Conservation (phyloP, 495 filamentous ascomycete species). For the Penicillium psychrofluorescens region DNA sequence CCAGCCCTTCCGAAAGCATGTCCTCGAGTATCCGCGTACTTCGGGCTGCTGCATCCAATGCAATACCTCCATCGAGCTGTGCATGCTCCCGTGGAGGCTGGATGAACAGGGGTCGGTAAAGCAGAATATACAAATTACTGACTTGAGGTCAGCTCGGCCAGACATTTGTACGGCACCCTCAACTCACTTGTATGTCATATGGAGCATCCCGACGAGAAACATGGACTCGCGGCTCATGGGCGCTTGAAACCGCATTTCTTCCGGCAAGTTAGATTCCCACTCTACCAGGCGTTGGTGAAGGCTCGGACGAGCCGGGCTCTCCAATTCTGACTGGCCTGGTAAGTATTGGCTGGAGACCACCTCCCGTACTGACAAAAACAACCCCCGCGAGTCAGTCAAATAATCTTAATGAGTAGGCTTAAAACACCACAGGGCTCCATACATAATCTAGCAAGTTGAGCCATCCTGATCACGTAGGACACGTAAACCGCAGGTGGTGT, state of each 20-base stretch:
- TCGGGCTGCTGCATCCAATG: constrained; percentile 35
- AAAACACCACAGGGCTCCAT: constrained; percentile 1
- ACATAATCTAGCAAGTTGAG: constrained; percentile 32
- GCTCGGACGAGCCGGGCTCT: constrained; percentile 16
- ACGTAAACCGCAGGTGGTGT: constrained; percentile 22
- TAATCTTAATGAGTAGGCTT: neutral
- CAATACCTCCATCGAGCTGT: constrained; percentile 22
- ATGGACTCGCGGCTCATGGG: constrained; percentile 17
- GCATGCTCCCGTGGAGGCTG: constrained; percentile 17
- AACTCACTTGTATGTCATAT: constrained; percentile 38
- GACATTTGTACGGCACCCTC: too few species aligned
- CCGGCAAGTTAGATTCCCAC: constrained; percentile 30
- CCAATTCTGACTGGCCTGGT: constrained; percentile 22
- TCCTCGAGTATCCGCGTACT: constrained; percentile 40
- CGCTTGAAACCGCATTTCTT: constrained; percentile 23
- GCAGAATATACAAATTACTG: constrained; percentile 34
- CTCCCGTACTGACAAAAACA: constrained; percentile 22
- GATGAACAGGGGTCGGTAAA: constrained; percentile 31
- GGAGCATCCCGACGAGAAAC: constrained; percentile 35
- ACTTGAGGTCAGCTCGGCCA: neutral
- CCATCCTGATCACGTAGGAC: constrained; percentile 36
- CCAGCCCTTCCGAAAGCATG: constrained; percentile 37
- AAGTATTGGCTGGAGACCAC: constrained; percentile 35
- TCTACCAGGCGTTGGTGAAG: constrained; percentile 24
- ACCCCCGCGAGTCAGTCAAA: neutral